These are phyloP conservation scores for Fusarium multiceps DNA, from an alignment of 2,329 filamentous ascomycete species.

Conservation along the genomic window DNA sequence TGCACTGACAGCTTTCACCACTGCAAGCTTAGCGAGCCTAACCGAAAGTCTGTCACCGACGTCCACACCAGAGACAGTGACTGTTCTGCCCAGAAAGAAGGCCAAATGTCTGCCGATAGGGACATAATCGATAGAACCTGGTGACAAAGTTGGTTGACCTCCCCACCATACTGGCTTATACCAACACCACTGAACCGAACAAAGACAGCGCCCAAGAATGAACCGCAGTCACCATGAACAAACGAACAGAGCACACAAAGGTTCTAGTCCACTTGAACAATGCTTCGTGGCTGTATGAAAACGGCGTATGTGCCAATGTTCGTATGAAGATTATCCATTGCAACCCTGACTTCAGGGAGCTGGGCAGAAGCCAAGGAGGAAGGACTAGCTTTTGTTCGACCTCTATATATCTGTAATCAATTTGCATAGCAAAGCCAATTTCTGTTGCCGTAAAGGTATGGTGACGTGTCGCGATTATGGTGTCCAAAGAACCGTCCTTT, in stretches of 20 bases:
- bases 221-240: neutral
- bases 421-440: neutral
- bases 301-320: conserved; percentile 1
- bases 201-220: neutral
- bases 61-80: neutral
- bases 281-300: neutral
- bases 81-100: neutral
- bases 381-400: too few relatives aligned
- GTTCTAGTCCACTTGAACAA: neutral
- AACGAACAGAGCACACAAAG: neutral
- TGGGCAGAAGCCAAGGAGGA: neutral
- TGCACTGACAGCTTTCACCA: neutral
- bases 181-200: neutral
- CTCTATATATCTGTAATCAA: neutral
- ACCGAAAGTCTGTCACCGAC: neutral
- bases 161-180: neutral
- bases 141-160: neutral
- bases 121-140: neutral
- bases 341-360: conserved; percentile 33
- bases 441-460: neutral
- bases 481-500: neutral
- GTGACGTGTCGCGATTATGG: neutral
- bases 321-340: neutral
- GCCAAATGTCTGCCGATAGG: neutral
- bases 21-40: conserved; percentile 1